Conservation (phyloP, 495 filamentous ascomycete genomes). For the Neurospora cerealis region DNA sequence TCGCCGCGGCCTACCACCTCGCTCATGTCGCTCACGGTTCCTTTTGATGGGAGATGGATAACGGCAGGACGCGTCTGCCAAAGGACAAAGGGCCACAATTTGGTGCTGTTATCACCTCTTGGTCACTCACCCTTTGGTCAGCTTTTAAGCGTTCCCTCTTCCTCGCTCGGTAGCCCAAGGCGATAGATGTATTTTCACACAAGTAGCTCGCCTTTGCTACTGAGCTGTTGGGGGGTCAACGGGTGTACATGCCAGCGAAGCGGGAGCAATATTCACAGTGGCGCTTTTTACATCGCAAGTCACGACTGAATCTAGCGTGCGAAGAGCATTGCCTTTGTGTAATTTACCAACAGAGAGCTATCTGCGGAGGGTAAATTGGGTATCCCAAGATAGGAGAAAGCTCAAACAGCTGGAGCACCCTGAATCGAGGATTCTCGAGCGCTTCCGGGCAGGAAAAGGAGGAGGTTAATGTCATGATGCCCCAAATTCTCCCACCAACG, state of each 20-base stretch:
- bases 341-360: not conserved
- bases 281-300: not conserved
- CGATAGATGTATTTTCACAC: not conserved
- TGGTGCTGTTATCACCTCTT: not conserved
- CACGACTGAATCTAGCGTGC: not conserved
- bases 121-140: not conserved
- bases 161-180: not conserved
- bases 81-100: not conserved
- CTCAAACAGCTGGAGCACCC: not conserved
- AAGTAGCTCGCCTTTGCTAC: not conserved
- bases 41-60: not conserved
- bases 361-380: not conserved
- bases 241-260: not conserved
- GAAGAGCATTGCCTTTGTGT: not conserved
- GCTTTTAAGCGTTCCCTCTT: not conserved
- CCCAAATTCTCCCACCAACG: not conserved
- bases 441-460: not conserved
- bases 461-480: not conserved
- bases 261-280: not conserved
- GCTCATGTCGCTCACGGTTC: not conserved
- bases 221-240: not conserved
- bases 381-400: not conserved
- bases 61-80: not conserved
- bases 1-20: not conserved
- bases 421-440: not conserved